Conservation (phyloP, 257 asterid genomes). For the Striga asiatica region DNA sequence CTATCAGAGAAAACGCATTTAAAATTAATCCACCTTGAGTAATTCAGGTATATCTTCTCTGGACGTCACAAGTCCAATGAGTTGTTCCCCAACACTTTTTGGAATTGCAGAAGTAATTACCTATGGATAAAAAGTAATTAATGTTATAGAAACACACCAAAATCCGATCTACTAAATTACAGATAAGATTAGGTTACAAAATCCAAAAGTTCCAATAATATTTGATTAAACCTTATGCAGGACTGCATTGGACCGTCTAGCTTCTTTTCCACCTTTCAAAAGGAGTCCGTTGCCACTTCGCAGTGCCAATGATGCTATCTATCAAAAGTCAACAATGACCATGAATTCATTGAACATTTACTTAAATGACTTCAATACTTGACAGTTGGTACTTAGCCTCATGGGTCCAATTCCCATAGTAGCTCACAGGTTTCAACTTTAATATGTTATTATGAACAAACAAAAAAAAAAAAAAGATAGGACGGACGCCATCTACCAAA, state of each 20-base stretch:
- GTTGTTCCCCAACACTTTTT: slow-evolving; percentile 49
- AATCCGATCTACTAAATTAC: neutral
- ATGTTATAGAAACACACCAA: neutral
- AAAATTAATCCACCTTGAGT: slow-evolving; percentile 42
- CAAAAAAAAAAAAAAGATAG: neutral
- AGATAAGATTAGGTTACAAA: neutral
- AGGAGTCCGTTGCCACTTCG: slow-evolving; percentile 84
- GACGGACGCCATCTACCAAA: neutral
- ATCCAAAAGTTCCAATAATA: neutral
- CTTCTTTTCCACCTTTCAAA: slow-evolving; percentile 87
- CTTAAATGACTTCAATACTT: no score
- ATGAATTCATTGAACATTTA: neutral
- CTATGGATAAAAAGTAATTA: slow-evolving; percentile 18
- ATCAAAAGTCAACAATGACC: slow-evolving; percentile 11
- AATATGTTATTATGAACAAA: neutral
- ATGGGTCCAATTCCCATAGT: neutral
- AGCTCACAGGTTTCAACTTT: neutral
- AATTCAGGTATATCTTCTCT: slow-evolving; percentile 79
- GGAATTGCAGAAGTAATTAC: slow-evolving; percentile 69
- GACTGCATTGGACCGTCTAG: slow-evolving; percentile 57
- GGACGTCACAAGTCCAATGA: slow-evolving; percentile 71
- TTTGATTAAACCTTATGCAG: slow-evolving; percentile 50
- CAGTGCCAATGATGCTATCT: slow-evolving; percentile 80
- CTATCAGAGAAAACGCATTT: neutral
- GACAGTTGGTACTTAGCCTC: neutral